These are phyloP conservation scores for Echinochloa phyllopogon DNA, from an alignment of 176 grass and related monocot species.

Conservation along the genomic window DNA sequence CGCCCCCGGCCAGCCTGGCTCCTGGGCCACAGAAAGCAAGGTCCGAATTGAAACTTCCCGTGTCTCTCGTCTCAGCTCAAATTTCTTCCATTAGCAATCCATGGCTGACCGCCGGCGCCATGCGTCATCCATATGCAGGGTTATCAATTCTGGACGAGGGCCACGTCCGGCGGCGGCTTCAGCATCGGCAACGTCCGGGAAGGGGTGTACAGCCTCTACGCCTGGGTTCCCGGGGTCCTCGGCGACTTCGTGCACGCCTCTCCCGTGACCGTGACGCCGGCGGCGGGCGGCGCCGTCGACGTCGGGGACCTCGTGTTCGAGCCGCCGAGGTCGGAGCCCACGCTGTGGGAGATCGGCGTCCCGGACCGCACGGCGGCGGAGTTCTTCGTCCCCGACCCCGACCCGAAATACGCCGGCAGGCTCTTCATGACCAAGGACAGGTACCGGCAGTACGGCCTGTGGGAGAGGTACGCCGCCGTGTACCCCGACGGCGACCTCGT, in stretches of 20 bases:
- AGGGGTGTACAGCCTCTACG: conserved; percentile 75
- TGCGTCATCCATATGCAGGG: conserved; percentile 2
- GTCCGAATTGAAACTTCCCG: not conserved
- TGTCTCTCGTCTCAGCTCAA: not conserved
- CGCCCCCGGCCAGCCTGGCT: conserved; percentile 55
- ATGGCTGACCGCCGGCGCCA: not conserved
- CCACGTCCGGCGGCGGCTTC: conserved; percentile 46
- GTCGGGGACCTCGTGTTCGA: conserved; percentile 60
- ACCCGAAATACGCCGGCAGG: conserved; percentile 48
- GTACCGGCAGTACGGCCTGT: conserved; percentile 81
- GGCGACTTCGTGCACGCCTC: conserved; percentile 59
- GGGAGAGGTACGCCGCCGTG: conserved; percentile 73
- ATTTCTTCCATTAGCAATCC: not conserved
- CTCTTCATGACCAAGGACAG: conserved; percentile 56
- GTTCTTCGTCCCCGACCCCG: conserved; percentile 65
- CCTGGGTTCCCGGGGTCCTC: conserved; percentile 68
- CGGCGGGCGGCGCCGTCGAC: not conserved
- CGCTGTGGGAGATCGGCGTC: conserved; percentile 77
- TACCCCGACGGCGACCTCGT: conserved; percentile 59
- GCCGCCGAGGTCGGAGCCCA: conserved; percentile 65
- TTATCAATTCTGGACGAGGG: conserved; percentile 80
- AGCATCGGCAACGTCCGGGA: conserved; percentile 50
- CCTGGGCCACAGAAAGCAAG: conserved; percentile 68
- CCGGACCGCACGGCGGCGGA: conserved; percentile 74
- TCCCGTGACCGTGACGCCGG: conserved; percentile 50